Evolutionary conservation across 192 early-diverging fungal genomes (phyloP).

Genomic region (Endogone sp.): DNA sequence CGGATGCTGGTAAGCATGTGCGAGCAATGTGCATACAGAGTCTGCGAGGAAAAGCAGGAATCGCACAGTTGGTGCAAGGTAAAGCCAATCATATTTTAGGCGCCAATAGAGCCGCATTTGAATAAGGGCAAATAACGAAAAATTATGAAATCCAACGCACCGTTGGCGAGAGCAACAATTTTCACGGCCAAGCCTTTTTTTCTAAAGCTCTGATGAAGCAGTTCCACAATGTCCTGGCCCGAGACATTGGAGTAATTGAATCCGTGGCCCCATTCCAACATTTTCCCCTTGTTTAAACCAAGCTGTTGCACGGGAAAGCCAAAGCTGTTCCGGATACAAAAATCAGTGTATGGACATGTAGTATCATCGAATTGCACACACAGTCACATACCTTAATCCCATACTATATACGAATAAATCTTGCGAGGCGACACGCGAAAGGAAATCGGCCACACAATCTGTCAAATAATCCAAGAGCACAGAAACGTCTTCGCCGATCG

Average conservation of each 20-base stretch:
- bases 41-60: slow-evolving; percentile 64
- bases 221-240: slow-evolving; percentile 73
- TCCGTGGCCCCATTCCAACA: slow-evolving; percentile 79
- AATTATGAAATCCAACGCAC: slow-evolving; percentile 56
- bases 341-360: slow-evolving; percentile 52
- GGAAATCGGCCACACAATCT: slow-evolving; percentile 36
- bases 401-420: slow-evolving; percentile 75
- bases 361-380: slow-evolving; percentile 48
- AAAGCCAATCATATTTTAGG: background rate
- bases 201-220: slow-evolving; percentile 71
- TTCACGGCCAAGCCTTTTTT: slow-evolving; percentile 67
- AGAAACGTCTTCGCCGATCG: slow-evolving; percentile 42
- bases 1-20: slow-evolving; percentile 74
- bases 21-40: slow-evolving; percentile 85
- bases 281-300: slow-evolving; percentile 50
- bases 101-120: background rate
- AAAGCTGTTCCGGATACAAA: slow-evolving; percentile 52
- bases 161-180: slow-evolving; percentile 77
- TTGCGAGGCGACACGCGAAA: slow-evolving; percentile 43
- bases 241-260: slow-evolving; percentile 73
- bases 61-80: slow-evolving; percentile 35
- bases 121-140: slow-evolving; percentile 36
- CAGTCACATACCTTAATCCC: slow-evolving; percentile 28
- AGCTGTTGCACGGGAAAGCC: slow-evolving; percentile 83
- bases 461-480: slow-evolving; percentile 81